Evolutionary conservation across 192 early-diverging fungal species (phyloP), one percentile per base, ranked within the genome.

Genomic region (Coemansia sp.): DNA sequence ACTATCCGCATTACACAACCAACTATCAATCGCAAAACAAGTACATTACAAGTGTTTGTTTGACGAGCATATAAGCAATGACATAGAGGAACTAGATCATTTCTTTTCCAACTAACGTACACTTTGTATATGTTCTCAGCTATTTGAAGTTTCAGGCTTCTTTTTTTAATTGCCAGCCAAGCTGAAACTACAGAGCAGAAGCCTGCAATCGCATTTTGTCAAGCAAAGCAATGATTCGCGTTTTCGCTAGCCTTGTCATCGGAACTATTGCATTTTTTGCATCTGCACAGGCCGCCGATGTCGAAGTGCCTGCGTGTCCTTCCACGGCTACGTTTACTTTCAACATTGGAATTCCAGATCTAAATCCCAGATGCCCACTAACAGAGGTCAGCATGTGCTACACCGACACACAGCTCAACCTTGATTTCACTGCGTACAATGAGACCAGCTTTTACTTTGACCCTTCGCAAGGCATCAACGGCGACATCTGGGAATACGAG

Each of bases 371-470:
- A 37, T 81, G 72, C 52, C 79, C 79, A 0, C 21, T 33, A 40
- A 81, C 79, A 23, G 15, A 57, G 7, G 79, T 81, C 18, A 63
- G 63, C 60, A 51, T 81, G 29, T 81, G 79, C 70, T 81, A 81
- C 70, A 81, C 74, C 2, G 23, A 56, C 39, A 73, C 66, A 0
- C 26, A 62, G 29, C 66, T 81, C 37, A 60, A 69, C 9, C 64
- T 81, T 4, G 64, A 57, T 29, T 81, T 81, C 39, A 69, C 73
- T 28, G 79, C 73, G 0, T 49, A 59, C 34, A 59, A 66, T 31
- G 79, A 75, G 58, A 72, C 63, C 25, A 69, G 68, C 48, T 75
- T 67, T 29, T 75, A 72, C 67, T 74, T 66, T 66, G 59, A 75
- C 52, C 59, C 68, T 8, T 34, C 34, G 8, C 34, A 80, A 42